Percentiles rank a stretch among this genome's conserved stretches.
These are phyloP conservation scores for Podospora pseudocomata DNA, from an alignment of 495 filamentous ascomycete genomes.

Conservation along the genomic window DNA sequence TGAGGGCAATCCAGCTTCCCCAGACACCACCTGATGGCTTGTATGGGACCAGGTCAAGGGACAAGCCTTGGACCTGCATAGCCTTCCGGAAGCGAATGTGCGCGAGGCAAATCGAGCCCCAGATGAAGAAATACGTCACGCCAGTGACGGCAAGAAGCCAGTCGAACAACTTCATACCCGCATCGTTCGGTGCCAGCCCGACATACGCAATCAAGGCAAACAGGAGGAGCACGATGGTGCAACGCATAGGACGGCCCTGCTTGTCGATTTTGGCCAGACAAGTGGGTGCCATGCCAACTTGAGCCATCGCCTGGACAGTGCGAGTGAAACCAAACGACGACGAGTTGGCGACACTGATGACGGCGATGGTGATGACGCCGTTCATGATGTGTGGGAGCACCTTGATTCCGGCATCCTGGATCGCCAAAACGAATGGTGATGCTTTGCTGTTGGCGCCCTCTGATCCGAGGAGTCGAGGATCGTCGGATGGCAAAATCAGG, in stretches of 20 bases:
- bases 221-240: slow-evolving; percentile 48
- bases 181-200: slow-evolving; percentile 25
- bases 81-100: slow-evolving; percentile 72
- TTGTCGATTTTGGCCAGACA: slow-evolving; percentile 56
- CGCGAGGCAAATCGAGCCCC: slow-evolving; percentile 63
- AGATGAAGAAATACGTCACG: slow-evolving; percentile 64
- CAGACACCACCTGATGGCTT: slow-evolving; percentile 53
- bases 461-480: slow-evolving; percentile 41
- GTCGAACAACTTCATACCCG: slow-evolving; percentile 36
- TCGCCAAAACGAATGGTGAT: slow-evolving; percentile 68
- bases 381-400: slow-evolving; percentile 69
- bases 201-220: slow-evolving; percentile 45
- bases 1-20: slow-evolving; percentile 60
- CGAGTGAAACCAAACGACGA: slow-evolving; percentile 60
- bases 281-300: slow-evolving; percentile 55
- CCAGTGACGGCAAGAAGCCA: slow-evolving; percentile 71
- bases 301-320: slow-evolving; percentile 59
- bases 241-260: slow-evolving; percentile 54
- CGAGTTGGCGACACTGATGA: slow-evolving; percentile 59
- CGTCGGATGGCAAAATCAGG: slow-evolving; percentile 43
- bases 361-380: slow-evolving; percentile 61
- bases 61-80: slow-evolving; percentile 48
- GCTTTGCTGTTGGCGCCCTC: slow-evolving; percentile 45
- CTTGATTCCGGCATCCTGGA: slow-evolving; percentile 59
- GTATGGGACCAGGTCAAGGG: slow-evolving; percentile 49